These are phyloP conservation scores for Batkoa obscura DNA, from an alignment of 371 early-diverging fungal genomes.

Conservation along the genomic window DNA sequence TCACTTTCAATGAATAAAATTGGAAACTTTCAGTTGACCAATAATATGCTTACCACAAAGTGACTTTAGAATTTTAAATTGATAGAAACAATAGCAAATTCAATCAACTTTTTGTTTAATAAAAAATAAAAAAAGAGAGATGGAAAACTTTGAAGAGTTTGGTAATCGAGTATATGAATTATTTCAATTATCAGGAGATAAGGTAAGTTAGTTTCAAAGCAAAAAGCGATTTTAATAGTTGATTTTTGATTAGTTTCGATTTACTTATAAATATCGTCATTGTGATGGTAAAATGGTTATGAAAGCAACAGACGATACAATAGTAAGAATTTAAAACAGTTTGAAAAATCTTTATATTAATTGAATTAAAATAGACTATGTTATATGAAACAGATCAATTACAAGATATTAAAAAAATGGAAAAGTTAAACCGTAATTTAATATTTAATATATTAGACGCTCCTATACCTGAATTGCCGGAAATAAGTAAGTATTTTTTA, in stretches of 20 bases:
- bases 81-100: too few relatives aligned
- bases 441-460: not conserved
- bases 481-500: not conserved
- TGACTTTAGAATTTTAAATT: too few relatives aligned
- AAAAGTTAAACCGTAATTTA: not conserved
- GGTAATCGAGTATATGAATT: too few relatives aligned
- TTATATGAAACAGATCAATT: not conserved
- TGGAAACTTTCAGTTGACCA: too few relatives aligned
- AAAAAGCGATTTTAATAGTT: too few relatives aligned
- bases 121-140: too few relatives aligned
- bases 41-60: too few relatives aligned
- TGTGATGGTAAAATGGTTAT: not conserved
- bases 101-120: too few relatives aligned
- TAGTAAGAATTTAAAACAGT: not conserved
- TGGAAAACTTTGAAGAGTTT: too few relatives aligned
- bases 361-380: not conserved
- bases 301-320: not conserved
- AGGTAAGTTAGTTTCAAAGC: too few relatives aligned
- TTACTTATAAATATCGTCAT: not conserved
- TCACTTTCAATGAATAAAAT: too few relatives aligned
- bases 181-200: too few relatives aligned
- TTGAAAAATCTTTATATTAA: not conserved
- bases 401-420: slow-evolving; percentile 2
- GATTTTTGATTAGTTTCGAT: not conserved
- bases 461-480: not conserved